These are phyloP conservation scores for Metarhizium humberi DNA, from an alignment of 2,329 filamentous ascomycete genomes.

Conservation along the genomic window DNA sequence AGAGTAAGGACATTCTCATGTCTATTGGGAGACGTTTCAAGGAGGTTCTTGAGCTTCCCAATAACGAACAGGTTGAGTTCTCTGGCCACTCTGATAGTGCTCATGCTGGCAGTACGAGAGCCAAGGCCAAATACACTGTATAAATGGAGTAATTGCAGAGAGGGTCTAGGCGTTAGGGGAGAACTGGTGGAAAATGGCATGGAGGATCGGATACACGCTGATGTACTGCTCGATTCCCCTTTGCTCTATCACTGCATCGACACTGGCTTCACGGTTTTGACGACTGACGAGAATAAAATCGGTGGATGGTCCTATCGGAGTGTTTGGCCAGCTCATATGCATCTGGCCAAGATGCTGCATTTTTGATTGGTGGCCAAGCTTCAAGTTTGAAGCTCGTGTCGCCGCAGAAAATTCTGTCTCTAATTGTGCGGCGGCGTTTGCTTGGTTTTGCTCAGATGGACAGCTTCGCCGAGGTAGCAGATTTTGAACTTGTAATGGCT, in stretches of 20 bases:
- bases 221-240: not conserved
- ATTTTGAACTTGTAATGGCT: conserved; percentile 5
- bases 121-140: conserved; percentile 87
- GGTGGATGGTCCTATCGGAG: not conserved
- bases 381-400: not conserved
- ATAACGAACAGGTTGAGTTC: conserved; percentile 78
- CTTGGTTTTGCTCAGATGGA: conserved; percentile 14
- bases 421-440: conserved; percentile 24
- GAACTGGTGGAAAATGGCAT: conserved; percentile 9
- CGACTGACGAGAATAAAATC: conserved; percentile 1
- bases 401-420: not conserved
- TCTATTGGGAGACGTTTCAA: conserved; percentile 88
- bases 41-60: conserved; percentile 72
- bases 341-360: not conserved
- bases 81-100: conserved; percentile 93
- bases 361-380: not conserved
- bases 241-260: not conserved
- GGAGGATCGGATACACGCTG: conserved; percentile 15
- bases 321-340: not conserved
- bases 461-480: conserved; percentile 1
- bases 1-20: conserved; percentile 77
- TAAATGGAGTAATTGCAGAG: conserved; percentile 33
- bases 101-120: conserved; percentile 84
- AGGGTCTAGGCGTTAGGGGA: not conserved
- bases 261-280: not conserved